A percentile compares a stretch with the other conserved stretches of the same genome.
Conservation (phyloP, 352 stramenopile species). For the Achlya hypogyna region DNA sequence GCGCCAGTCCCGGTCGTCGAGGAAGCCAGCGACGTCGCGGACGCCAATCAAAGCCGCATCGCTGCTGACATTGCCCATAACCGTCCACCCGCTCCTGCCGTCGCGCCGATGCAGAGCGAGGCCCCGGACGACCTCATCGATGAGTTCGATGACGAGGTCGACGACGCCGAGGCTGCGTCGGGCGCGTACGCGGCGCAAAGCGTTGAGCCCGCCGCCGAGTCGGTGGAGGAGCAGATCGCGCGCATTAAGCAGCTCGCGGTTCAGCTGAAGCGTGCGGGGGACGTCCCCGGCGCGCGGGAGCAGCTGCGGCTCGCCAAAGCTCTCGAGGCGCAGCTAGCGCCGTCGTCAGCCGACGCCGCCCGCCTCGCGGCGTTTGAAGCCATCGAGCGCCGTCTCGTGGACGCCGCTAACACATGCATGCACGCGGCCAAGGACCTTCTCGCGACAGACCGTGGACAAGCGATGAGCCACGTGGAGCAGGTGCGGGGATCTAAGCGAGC, state of each 20-base stretch:
- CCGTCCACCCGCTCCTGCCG: background rate
- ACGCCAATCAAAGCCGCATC: conserved; percentile 37
- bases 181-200: background rate
- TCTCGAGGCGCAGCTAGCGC: conserved; percentile 32
- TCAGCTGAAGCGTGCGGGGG: conserved; percentile 40
- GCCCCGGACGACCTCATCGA: background rate
- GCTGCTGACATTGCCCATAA: conserved; percentile 46
- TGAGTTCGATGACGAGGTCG: conserved; percentile 6
- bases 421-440: conserved; percentile 41
- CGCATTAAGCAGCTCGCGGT: conserved; percentile 39
- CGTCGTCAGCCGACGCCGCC: background rate
- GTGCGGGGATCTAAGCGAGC: conserved; percentile 22
- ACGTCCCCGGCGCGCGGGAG: conserved; percentile 43
- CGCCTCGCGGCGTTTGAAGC: conserved; percentile 22
- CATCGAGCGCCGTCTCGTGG: conserved; percentile 52
- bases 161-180: background rate
- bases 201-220: conserved; percentile 21
- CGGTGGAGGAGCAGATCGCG: conserved; percentile 38
- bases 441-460: conserved; percentile 34
- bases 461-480: conserved; percentile 48
- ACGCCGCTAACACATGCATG: conserved; percentile 52
- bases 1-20: background rate
- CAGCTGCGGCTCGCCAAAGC: conserved; percentile 55
- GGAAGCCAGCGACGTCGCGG: conserved; percentile 10
- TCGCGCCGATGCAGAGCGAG: background rate